Evolutionary conservation across 1,284 basidiomycete species (phyloP), one percentile per base, ranked within the genome.

Genomic region (Sporisorium exsertum): DNA sequence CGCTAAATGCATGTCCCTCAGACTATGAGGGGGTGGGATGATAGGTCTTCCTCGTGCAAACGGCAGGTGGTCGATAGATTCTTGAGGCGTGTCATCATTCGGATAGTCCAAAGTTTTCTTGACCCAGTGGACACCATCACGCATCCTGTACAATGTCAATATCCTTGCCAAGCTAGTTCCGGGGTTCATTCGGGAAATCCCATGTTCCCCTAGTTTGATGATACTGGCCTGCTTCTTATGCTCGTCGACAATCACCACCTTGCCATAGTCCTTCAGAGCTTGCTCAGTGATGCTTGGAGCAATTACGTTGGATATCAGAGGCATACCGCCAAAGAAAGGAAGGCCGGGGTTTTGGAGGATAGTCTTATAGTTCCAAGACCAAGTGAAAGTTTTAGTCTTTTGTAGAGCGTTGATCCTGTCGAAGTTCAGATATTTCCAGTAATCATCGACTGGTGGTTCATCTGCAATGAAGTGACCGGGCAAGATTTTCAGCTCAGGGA

Each of bases 221-320:
- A 43, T 2, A 24, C 42, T 43, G 0, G 40, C 53, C 53, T 55
- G 16, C 9, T 18, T 9, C 4, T 24, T 40, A 7, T 4, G 2
- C 2, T 16, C 3, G 40, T 55, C 53, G 40, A 55, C 26, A 9
- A 55, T 42, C 7, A 24, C 53, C 7, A 32, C 53, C 2, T 26
- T 42, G 32, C 53, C 40, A 22, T 55, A 20, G 24, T 55, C 53
- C 16, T 40, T 15, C 16, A 55, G 7, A 13, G 53, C 53, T n/a
- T 43, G 53, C 24, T 43, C 53, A 18, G 43, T 26, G 18, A 43
- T 15, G 4, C 12, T 4, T 1, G 53, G 53, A 13, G 4, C 2
- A 1, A 24, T 42, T 16, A 8, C 18, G 53, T 32, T 12, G 5
- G 53, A 55, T 24, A 18, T 43, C 6, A 55, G 27, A 5, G 53